phyloP scores from a whole-genome alignment of 345 rosid genomes.

The Gossypium ekmanianum region DNA sequence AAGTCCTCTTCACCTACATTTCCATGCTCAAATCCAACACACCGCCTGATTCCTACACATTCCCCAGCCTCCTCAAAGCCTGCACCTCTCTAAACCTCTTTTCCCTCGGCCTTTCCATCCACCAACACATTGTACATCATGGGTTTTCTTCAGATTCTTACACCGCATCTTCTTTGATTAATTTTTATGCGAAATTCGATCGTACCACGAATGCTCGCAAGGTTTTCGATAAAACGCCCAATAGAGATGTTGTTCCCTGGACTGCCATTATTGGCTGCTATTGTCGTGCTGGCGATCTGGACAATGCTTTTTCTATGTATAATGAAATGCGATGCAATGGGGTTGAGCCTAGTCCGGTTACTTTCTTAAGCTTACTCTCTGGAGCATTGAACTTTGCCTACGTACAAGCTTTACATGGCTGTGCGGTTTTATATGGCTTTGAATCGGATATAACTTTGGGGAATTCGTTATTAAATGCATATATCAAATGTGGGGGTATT shows the following conservation, averaged over 20 bases:
- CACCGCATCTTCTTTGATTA: conserved; percentile 46
- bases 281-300: conserved; percentile 32
- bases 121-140: conserved; percentile 37
- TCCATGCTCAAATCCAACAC: conserved; percentile 34
- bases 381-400: conserved; percentile 35
- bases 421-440: conserved; percentile 42
- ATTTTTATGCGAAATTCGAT: conserved; percentile 37
- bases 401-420: conserved; percentile 48
- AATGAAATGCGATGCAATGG: conserved; percentile 43
- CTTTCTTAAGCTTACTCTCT: conserved; percentile 43
- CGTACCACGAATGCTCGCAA: conserved; percentile 31
- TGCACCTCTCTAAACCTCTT: conserved; percentile 41
- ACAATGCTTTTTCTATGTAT: conserved; percentile 32
- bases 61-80: conserved; percentile 55
- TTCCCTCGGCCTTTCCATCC: conserved; percentile 43
- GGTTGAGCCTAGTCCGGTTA: conserved; percentile 48
- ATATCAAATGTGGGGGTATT: conserved; percentile 39
- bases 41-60: conserved; percentile 36
- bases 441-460: conserved; percentile 27
- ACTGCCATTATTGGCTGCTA: conserved; percentile 53
- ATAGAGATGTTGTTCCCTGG: conserved; percentile 43
- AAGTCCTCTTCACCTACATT: conserved; percentile 33
- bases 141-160: conserved; percentile 58
- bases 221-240: conserved; percentile 49
- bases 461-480: conserved; percentile 46